A percentile compares a stretch with the other conserved stretches of the same genome.
These are phyloP conservation scores for Bonia amplexicaulis DNA, from an alignment of 176 grass and related monocot genomes.

Conservation along the genomic window DNA sequence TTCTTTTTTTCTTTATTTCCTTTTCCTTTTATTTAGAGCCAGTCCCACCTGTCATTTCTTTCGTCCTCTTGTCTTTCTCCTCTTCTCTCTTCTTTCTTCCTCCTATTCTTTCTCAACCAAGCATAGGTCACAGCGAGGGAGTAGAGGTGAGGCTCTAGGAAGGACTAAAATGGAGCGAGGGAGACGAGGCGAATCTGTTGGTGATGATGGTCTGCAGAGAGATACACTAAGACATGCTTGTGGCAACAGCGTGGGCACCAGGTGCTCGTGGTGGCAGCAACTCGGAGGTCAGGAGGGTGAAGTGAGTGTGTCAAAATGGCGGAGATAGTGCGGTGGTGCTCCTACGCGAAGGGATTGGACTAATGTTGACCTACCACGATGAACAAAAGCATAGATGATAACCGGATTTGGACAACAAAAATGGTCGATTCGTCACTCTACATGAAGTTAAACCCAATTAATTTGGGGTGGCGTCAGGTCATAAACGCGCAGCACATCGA, in stretches of 20 bases:
- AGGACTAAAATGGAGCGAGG: neutral
- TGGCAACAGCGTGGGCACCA: neutral
- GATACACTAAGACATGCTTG: neutral
- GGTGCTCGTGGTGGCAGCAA: neutral
- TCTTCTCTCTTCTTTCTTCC: neutral
- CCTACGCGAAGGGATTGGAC: neutral
- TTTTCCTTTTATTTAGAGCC: neutral
- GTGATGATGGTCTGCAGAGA: neutral
- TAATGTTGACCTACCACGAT: too few species aligned
- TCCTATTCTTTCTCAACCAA: neutral
- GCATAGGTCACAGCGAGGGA: neutral
- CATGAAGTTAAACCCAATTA: neutral
- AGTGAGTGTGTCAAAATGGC: neutral
- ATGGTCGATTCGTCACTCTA: too few species aligned
- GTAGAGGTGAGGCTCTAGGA: neutral
- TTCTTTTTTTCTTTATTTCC: neutral
- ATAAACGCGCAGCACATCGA: too few species aligned
- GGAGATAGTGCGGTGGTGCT: neutral
- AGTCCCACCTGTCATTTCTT: neutral
- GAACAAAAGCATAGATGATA: too few species aligned
- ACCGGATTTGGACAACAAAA: too few species aligned
- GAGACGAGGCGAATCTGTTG: neutral
- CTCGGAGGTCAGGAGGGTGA: neutral
- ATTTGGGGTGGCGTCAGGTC: neutral
- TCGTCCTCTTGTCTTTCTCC: neutral